Evolutionary conservation across 2,329 filamentous ascomycete genomes (phyloP).

Genomic region (Alternaria hordeiaustralica): DNA sequence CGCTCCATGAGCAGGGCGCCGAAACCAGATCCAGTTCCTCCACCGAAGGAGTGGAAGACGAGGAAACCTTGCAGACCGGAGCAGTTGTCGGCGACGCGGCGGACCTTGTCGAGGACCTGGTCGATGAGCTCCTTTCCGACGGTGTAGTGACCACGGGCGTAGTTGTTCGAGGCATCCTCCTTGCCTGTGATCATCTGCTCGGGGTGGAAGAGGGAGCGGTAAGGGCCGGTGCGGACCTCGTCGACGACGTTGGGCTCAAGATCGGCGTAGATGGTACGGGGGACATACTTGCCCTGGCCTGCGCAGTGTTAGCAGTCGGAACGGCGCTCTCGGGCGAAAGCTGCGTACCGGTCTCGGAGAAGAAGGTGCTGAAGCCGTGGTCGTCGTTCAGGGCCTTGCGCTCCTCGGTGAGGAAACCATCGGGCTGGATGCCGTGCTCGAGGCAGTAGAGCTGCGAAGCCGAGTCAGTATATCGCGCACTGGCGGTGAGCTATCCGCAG

Average conservation of each 20-base stretch:
- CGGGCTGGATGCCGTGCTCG: slow-evolving; percentile 98
- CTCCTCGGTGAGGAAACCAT: slow-evolving; percentile 98
- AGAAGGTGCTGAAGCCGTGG: slow-evolving; percentile 99
- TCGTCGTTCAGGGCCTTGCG: slow-evolving; percentile 92
- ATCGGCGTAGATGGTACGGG: slow-evolving; percentile 99
- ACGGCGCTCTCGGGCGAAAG: slow-evolving; percentile 30
- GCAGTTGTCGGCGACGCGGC: slow-evolving; percentile 95
- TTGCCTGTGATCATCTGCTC: slow-evolving; percentile 99
- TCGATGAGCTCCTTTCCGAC: slow-evolving; percentile 99
- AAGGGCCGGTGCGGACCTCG: slow-evolving; percentile 96
- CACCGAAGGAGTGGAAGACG: slow-evolving; percentile 99
- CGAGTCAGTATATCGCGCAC: slow-evolving; percentile 42
- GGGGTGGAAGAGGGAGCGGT: slow-evolving; percentile 96
- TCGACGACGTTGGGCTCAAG: slow-evolving; percentile 99
- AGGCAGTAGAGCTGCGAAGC: slow-evolving; percentile 90
- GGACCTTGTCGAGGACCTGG: slow-evolving; percentile 95
- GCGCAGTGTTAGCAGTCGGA: slow-evolving; percentile 29
- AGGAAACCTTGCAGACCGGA: slow-evolving; percentile 98
- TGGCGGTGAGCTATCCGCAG: slow-evolving; percentile 38
- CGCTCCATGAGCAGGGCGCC: slow-evolving; percentile 99
- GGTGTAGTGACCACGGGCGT: slow-evolving; percentile 99
- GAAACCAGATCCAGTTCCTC: slow-evolving; percentile 98
- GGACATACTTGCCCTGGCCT: slow-evolving; percentile 99
- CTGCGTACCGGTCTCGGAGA: slow-evolving; percentile 92
- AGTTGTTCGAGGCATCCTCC: slow-evolving; percentile 99